Evolutionary conservation across 805 yeast species (phyloP), one percentile per base, ranked within the genome.

Genomic region (Schwanniomyces pseudopolymorphus): DNA sequence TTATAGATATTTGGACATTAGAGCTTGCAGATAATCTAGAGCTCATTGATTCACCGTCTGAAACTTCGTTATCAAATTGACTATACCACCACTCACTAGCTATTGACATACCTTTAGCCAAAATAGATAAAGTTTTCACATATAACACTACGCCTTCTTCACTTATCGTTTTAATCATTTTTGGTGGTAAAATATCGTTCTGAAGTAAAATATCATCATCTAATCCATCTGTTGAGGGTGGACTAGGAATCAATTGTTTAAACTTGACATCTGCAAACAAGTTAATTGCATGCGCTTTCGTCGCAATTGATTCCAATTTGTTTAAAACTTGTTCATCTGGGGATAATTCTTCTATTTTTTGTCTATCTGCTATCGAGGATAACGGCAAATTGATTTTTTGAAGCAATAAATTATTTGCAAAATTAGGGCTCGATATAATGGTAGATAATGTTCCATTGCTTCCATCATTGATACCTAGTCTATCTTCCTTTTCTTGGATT

Each of bases 11-110:
- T 17, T 57, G 63, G 24, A 58, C 39, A 42, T 57, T 55, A 10
- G 50, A n/a, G 17, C 28, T 43, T 17, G 8, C 40, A 39, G 26
- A 33, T 33, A 33, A 25, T 17, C 25, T 36, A 37, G 24, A 33
- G n/a, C 36, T 21, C 36, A 14, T 42, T 31, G 26, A 17, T 33
- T 48, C 43, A 6, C 22, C 17, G 9, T 43, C 42, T 8, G n/a
- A 21, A 28, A 39, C 26, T 14, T 38, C 59, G 42, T 51, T 51
- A 25, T 69, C 64, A 42, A 47, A 51, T 46, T 77, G 69, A 31
- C 66, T 67, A 50, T 80, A 77, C 98, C 98, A 94, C 97, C 98
- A 94, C 11, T 77, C 84, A 37, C 91, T 82, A 1, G 97, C 96
- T 35, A 83, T 64, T 42, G 81, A 77, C 95, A 92, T 91, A 0